phyloP scores from a whole-genome alignment of 768 basidiomycete species.

The Xerocomellus dryophilus region DNA sequence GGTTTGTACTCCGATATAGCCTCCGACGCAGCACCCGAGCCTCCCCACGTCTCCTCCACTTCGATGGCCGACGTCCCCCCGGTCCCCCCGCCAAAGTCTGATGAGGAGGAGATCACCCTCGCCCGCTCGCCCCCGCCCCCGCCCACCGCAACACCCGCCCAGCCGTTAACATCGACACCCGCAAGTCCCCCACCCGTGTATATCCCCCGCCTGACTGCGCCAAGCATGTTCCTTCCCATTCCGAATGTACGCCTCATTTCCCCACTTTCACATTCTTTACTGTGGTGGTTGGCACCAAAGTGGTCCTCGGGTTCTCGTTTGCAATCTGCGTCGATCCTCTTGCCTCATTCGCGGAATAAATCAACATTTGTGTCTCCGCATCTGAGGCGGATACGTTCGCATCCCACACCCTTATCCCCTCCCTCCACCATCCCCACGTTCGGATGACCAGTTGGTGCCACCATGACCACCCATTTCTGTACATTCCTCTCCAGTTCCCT shows the following conservation, averaged over 20 bases:
- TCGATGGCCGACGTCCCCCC: constrained; percentile 10
- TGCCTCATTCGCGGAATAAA: constrained; percentile 1
- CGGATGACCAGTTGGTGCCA: constrained; percentile 3
- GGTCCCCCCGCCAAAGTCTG: constrained; percentile 6
- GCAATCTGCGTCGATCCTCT: constrained; percentile 40
- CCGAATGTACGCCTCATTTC: constrained; percentile 70
- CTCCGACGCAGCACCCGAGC: not conserved
- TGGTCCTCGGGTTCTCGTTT: constrained; percentile 34
- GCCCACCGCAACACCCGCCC: constrained; percentile 36
- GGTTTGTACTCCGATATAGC: constrained; percentile 12
- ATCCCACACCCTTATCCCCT: not conserved
- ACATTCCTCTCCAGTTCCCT: not conserved
- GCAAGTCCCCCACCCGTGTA: constrained; percentile 39
- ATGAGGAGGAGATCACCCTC: constrained; percentile 40
- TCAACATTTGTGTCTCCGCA: not conserved
- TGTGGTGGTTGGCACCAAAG: constrained; percentile 52
- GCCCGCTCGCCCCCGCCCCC: constrained; percentile 34
- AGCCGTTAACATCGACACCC: not conserved
- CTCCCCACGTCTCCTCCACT: not conserved
- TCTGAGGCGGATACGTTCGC: not conserved
- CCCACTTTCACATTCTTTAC: constrained; percentile 48
- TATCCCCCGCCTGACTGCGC: constrained; percentile 64
- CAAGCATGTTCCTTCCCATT: constrained; percentile 85
- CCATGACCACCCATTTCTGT: constrained; percentile 6
- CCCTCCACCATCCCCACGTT: not conserved